phyloP scores from a whole-genome alignment of 2,329 filamentous ascomycete species.

The Penicillium sp. region DNA sequence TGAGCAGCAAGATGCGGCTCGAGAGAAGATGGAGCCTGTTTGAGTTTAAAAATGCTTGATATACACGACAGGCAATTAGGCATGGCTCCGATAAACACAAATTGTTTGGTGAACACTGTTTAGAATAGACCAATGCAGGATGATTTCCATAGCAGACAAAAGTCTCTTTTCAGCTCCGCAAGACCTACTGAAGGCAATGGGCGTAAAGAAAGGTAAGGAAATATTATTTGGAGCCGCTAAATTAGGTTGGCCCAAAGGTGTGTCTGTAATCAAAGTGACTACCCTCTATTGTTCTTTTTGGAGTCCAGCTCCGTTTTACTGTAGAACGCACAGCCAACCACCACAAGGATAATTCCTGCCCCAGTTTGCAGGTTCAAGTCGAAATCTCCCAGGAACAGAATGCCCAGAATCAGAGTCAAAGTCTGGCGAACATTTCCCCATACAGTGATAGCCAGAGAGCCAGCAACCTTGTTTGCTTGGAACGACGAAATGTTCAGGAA shows the following conservation, averaged over 20 bases:
- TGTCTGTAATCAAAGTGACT: neutral
- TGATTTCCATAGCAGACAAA: neutral
- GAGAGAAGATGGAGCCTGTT: conserved; percentile 13
- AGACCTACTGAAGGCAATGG: neutral
- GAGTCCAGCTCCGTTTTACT: conserved; percentile 2
- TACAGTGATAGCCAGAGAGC: neutral
- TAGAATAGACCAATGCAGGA: neutral
- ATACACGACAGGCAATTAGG: neutral
- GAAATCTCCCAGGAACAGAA: neutral
- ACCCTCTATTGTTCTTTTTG: neutral
- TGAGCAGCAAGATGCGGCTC: conserved; percentile 37
- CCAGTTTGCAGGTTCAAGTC: neutral
- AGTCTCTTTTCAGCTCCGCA: accelerated
- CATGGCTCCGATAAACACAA: neutral
- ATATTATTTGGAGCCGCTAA: neutral
- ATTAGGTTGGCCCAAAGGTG: neutral
- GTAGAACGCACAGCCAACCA: neutral
- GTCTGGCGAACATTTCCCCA: neutral
- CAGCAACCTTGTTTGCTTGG: neutral
- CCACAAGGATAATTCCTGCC: neutral
- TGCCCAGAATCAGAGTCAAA: neutral
- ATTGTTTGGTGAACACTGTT: neutral
- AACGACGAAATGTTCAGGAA: neutral
- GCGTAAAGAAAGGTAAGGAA: neutral
- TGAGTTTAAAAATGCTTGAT: neutral